Evolutionary conservation across 2,329 filamentous ascomycete genomes (phyloP), one percentile per base, ranked within the genome.

Genomic region (Xylariaceae sp.): DNA sequence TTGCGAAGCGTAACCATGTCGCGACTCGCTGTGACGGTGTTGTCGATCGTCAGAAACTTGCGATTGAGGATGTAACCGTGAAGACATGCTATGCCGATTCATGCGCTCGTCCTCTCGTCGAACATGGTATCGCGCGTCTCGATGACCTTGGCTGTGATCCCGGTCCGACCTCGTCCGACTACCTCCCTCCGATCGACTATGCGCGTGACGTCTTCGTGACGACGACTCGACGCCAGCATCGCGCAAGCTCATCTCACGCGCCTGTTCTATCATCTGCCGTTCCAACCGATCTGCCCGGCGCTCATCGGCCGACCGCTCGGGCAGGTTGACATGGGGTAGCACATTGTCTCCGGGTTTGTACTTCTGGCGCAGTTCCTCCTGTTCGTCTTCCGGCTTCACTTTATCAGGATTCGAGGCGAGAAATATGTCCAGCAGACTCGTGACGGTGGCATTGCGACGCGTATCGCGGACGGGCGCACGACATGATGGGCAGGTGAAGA

Each of bases 401-500:
- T 88, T 88, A 15, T 85, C 84, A 1, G 94, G 93, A 69, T 96
- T 90, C 50, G 89, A 86, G 30, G 85, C 80, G 42, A 97, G 76
- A 67, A 90, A 92, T 83, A 96, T 93, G 58, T 97, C 93, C 61
- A 99, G 78, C 51, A 97, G 78, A 1, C 92, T 96, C 7, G 88
- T 92, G 55, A 97, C 89, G 23, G 89, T 92, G 59, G 94, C 90
- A 82, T 97, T 95, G 70, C 91, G 91, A 71, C 87, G 86, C 49
- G 93, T 96, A 68, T 89, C 90, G 64, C 92, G 87, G 62, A 99
- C 93, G 10, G 82, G 76, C 51, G 92, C 90, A 65, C 94, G 90
- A 76, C 94, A 99, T 76, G 91, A 89, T 47, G 94, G 94, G 76
- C 94, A 99, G 51, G 92, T 97, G 73, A 91, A 96, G 70, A 82